Percentiles rank a stretch among this genome's conserved stretches.
Conservation (phyloP, 306 rosid genomes). For the Sphenostylis stenocarpa region DNA sequence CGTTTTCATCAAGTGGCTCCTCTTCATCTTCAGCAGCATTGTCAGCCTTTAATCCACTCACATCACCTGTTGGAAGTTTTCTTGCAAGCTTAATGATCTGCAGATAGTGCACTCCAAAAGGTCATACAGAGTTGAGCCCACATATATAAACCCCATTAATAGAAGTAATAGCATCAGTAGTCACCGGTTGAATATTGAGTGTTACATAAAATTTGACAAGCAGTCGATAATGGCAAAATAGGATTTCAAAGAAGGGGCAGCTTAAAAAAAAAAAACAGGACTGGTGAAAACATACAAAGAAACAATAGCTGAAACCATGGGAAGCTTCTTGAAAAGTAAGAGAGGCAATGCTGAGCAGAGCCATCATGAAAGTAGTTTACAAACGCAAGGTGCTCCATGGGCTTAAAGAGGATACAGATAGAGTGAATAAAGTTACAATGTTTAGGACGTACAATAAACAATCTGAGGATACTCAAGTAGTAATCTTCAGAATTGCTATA, state of each 20-base stretch:
- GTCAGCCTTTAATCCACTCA: slow-evolving; percentile 52
- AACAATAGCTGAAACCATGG: background rate
- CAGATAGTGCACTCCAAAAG: slow-evolving; percentile 29
- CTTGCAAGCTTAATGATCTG: slow-evolving; percentile 89
- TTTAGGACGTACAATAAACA: background rate
- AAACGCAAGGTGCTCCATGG: background rate
- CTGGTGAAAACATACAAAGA: background rate
- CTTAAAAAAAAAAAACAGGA: background rate
- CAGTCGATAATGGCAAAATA: background rate
- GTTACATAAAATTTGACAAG: background rate
- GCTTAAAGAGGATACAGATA: background rate
- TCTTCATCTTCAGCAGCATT: slow-evolving; percentile 46
- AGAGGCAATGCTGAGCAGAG: slow-evolving; percentile 4
- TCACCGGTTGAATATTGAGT: background rate
- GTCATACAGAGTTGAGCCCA: slow-evolving; percentile 10
- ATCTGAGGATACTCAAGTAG: background rate
- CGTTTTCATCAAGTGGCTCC: slow-evolving; percentile 77
- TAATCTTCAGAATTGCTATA: background rate
- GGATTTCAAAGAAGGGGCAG: slow-evolving; percentile 2
- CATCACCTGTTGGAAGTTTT: slow-evolving; percentile 91
- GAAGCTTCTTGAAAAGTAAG: background rate
- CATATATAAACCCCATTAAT: background rate
- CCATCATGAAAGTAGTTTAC: background rate
- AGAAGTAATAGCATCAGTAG: background rate
- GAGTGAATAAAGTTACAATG: background rate